Conservation (phyloP, 768 basidiomycete genomes). For the Suillus discolor region DNA sequence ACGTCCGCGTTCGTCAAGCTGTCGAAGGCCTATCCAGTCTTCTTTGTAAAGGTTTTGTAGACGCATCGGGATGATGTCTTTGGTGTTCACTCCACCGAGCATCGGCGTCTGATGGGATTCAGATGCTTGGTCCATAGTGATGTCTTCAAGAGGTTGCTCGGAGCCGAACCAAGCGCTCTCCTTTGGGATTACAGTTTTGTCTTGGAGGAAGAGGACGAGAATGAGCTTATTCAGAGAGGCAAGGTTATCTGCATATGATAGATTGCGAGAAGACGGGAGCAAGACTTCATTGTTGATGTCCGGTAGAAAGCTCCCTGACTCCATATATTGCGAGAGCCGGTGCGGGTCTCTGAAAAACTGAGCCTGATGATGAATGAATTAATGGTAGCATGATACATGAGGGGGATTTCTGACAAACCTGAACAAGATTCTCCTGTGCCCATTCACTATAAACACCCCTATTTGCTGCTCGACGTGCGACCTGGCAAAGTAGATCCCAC, state of each 20-base stretch:
- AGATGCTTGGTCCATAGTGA: background rate
- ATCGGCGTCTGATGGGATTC: conserved; percentile 17
- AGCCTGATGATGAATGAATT: conserved; percentile 48
- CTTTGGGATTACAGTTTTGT: conserved; percentile 80
- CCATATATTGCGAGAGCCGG: conserved; percentile 59
- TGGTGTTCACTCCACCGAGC: conserved; percentile 14
- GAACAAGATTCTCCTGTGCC: conserved; percentile 76
- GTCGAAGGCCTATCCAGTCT: conserved; percentile 80
- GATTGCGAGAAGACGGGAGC: conserved; percentile 51
- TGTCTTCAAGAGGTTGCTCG: conserved; percentile 43
- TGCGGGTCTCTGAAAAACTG: conserved; percentile 84
- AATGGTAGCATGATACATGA: background rate
- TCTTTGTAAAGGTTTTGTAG: conserved; percentile 71
- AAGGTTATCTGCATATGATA: conserved; percentile 62
- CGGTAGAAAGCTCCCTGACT: conserved; percentile 65
- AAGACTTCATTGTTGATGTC: conserved; percentile 75
- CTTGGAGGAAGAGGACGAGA: conserved; percentile 71
- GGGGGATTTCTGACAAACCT: conserved; percentile 42
- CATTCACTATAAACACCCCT: conserved; percentile 71
- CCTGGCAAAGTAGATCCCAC: conserved; percentile 69
- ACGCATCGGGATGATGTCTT: conserved; percentile 67
- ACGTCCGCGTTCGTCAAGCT: conserved; percentile 65
- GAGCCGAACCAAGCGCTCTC: conserved; percentile 89
- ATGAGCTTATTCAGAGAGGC: conserved; percentile 65
- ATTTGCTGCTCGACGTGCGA: conserved; percentile 62